Percentiles rank a stretch among this genome's conserved stretches.
phyloP scores from a whole-genome alignment of 495 filamentous ascomycete species.

The Talaromyces borbonicus region DNA sequence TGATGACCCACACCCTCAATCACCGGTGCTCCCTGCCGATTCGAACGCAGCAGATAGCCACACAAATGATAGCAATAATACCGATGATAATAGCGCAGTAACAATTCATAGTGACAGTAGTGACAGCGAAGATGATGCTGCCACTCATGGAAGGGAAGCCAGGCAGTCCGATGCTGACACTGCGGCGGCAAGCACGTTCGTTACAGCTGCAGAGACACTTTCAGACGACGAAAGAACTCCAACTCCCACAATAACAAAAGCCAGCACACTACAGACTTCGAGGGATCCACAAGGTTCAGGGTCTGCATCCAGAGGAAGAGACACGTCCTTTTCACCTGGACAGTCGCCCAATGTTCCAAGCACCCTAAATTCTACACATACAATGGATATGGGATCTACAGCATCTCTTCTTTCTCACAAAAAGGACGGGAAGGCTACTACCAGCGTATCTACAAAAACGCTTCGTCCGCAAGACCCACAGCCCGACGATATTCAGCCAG shows the following conservation, averaged over 20 bases:
- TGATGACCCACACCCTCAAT: neutral
- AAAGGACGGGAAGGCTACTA: constrained; percentile 16
- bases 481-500: constrained; percentile 16
- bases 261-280: neutral
- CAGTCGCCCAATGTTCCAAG: neutral
- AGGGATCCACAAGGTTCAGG: neutral
- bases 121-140: neutral
- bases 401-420: constrained; percentile 22
- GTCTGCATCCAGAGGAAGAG: neutral
- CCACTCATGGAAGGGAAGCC: neutral
- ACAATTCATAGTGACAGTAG: neutral
- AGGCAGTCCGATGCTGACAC: neutral
- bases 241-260: neutral
- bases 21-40: constrained; percentile 8
- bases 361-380: constrained; percentile 9
- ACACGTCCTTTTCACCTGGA: neutral
- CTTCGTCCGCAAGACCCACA: constrained; percentile 28
- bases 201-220: constrained; percentile 21
- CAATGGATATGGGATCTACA: constrained; percentile 31
- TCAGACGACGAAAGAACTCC: neutral
- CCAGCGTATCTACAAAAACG: constrained; percentile 13
- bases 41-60: neutral
- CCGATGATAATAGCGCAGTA: too few species aligned
- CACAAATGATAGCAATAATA: neutral
- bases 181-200: constrained; percentile 19